Evolutionary conservation across 805 yeast species (phyloP).

Genomic region (Teunomyces stri): DNA sequence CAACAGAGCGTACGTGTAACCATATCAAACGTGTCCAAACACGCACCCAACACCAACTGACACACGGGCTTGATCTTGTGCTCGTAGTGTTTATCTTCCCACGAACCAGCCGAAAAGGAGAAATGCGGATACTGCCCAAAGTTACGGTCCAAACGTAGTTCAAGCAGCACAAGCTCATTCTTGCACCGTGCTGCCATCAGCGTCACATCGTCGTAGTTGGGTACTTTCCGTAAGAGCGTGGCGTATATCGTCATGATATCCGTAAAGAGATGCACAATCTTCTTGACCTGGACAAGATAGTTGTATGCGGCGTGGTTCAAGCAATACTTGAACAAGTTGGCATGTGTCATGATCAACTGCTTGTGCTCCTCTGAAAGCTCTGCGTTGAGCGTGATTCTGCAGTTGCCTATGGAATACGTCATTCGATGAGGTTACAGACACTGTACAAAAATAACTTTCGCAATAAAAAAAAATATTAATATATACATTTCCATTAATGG

Average conservation of each 20-base stretch:
- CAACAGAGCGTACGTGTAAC: slow-evolving; percentile 29
- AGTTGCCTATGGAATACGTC: slow-evolving; percentile 42
- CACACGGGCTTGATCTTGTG: slow-evolving; percentile 11
- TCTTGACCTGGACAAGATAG: slow-evolving; percentile 27
- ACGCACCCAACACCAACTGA: slow-evolving; percentile 9
- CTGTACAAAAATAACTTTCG: not conserved
- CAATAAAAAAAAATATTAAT: not conserved
- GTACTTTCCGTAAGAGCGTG: slow-evolving; percentile 36
- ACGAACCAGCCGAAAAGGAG: slow-evolving; percentile 8
- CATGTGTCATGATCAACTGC: slow-evolving; percentile 26
- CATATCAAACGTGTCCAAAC: slow-evolving; percentile 12
- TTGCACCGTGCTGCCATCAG: slow-evolving; percentile 25
- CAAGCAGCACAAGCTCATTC: slow-evolving; percentile 22
- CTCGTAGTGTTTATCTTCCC: slow-evolving; percentile 18
- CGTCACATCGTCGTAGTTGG: slow-evolving; percentile 41
- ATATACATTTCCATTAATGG: slow-evolving; percentile 15
- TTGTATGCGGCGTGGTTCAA: slow-evolving; percentile 28
- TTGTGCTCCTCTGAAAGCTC: slow-evolving; percentile 21
- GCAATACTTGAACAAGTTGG: slow-evolving; percentile 31
- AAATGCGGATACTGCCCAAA: slow-evolving; percentile 19
- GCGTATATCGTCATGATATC: slow-evolving; percentile 41
- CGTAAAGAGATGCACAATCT: slow-evolving; percentile 33
- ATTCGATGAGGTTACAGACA: slow-evolving; percentile 13
- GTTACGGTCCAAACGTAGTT: slow-evolving; percentile 28
- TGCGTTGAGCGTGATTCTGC: slow-evolving; percentile 23